These are phyloP conservation scores for Triangularia verruculosa DNA, from an alignment of 2,329 filamentous ascomycete species.

Conservation along the genomic window DNA sequence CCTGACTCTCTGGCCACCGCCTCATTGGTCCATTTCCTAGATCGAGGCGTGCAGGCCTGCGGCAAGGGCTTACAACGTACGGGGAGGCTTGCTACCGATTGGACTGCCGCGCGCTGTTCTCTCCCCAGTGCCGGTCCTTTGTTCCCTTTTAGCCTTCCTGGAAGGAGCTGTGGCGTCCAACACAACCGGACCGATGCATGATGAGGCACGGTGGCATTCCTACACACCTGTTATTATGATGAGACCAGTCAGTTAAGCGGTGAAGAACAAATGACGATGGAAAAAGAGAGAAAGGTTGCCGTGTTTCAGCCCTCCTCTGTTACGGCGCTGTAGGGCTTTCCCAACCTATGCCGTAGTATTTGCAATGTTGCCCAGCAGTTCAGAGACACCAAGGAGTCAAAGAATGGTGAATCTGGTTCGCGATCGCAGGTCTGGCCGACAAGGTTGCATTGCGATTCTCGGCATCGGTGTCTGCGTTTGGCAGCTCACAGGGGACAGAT, in stretches of 20 bases:
- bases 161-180: not conserved
- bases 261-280: not conserved
- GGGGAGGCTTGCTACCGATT: not conserved
- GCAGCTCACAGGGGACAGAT: no score
- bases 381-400: no score
- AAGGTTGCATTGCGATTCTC: slow-evolving; percentile 5
- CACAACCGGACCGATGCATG: not conserved
- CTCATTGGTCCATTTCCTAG: not conserved
- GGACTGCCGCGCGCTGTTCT: not conserved
- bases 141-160: not conserved
- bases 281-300: not conserved
- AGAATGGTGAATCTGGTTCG: no score
- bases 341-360: not conserved
- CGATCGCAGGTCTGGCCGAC: not conserved
- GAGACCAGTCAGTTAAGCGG: not conserved
- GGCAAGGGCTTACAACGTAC: not conserved
- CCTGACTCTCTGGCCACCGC: not conserved
- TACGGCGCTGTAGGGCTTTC: not conserved
- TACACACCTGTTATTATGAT: not conserved
- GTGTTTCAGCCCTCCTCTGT: not conserved
- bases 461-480: slow-evolving; percentile 4
- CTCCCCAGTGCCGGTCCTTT: not conserved
- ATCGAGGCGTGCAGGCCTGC: not conserved
- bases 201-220: not conserved
- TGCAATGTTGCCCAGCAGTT: no score